These are phyloP conservation scores for Ogataea wickerhamii DNA, from an alignment of 805 yeast genomes.

Conservation along the genomic window DNA sequence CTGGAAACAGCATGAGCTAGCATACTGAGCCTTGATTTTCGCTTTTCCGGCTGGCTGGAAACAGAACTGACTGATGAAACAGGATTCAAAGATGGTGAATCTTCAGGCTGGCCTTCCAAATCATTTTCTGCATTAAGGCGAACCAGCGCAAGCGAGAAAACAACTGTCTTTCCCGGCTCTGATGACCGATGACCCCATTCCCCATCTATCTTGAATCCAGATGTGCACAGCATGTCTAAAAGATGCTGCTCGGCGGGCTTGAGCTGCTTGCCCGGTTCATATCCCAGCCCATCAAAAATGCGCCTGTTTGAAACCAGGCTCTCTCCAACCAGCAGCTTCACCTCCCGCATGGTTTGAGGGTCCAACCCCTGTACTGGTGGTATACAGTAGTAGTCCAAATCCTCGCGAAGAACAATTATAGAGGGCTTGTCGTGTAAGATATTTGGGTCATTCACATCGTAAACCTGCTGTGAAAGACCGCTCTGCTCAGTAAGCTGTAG, in stretches of 20 bases:
- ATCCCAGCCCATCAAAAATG: constrained; percentile 81
- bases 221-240: constrained; percentile 88
- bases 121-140: constrained; percentile 39
- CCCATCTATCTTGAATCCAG: constrained; percentile 69
- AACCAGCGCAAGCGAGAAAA: constrained; percentile 75
- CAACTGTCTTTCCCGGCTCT: constrained; percentile 84
- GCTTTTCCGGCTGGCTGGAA: constrained; percentile 27
- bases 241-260: constrained; percentile 94
- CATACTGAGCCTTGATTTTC: constrained; percentile 56
- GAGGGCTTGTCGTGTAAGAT: constrained; percentile 80
- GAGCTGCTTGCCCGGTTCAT: constrained; percentile 46
- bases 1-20: constrained; percentile 58
- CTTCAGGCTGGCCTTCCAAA: constrained; percentile 12
- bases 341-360: constrained; percentile 56
- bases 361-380: constrained; percentile 62
- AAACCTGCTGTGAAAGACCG: constrained; percentile 23
- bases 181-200: constrained; percentile 87
- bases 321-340: constrained; percentile 74
- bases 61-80: constrained; percentile 21
- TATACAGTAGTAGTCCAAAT: constrained; percentile 87
- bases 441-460: constrained; percentile 45
- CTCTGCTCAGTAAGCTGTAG: constrained; percentile 40
- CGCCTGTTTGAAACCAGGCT: constrained; percentile 50
- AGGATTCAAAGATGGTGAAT: constrained; percentile 34
- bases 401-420: constrained; percentile 88